Conservation (phyloP, 1,284 basidiomycete genomes). For the Trichosporon coremiiforme region DNA sequence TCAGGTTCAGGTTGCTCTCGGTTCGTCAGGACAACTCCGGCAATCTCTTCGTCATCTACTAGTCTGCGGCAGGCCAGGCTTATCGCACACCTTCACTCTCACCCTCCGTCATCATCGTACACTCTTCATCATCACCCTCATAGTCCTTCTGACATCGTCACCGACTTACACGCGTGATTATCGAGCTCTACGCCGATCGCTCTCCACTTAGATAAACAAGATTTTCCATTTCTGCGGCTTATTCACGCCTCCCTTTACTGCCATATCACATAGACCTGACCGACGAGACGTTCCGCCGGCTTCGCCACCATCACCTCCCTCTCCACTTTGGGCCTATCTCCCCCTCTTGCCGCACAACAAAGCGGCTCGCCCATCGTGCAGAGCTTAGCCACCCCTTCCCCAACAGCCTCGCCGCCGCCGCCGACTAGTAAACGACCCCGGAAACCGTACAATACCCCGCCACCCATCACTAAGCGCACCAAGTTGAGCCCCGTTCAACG, state of each 20-base stretch:
- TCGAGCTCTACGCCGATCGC: neutral
- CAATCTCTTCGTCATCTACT: slow-evolving; percentile 7
- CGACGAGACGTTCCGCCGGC: slow-evolving; percentile 6
- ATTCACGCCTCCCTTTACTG: slow-evolving; percentile 8
- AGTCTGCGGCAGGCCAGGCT: slow-evolving; percentile 14
- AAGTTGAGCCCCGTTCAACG: slow-evolving; percentile 15
- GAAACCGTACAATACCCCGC: neutral
- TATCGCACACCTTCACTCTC: neutral
- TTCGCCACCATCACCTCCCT: slow-evolving; percentile 14
- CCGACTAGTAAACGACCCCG: slow-evolving; percentile 23
- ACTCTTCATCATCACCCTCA: neutral
- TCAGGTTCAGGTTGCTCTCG: neutral
- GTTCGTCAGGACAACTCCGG: neutral
- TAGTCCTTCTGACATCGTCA: neutral
- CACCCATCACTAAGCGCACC: slow-evolving; percentile 21
- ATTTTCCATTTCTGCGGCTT: neutral
- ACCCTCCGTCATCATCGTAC: neutral
- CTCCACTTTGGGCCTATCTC: slow-evolving; percentile 9
- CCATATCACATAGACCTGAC: neutral
- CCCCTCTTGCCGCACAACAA: slow-evolving; percentile 1
- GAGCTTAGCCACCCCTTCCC: slow-evolving; percentile 26
- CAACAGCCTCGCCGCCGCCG: slow-evolving; percentile 28
- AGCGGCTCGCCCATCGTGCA: slow-evolving; percentile 27
- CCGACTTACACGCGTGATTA: neutral
- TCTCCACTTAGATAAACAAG: neutral